Evolutionary conservation across 306 rosid genomes (phyloP), one percentile per base, ranked within the genome.

Genomic region (Inga laurina): DNA sequence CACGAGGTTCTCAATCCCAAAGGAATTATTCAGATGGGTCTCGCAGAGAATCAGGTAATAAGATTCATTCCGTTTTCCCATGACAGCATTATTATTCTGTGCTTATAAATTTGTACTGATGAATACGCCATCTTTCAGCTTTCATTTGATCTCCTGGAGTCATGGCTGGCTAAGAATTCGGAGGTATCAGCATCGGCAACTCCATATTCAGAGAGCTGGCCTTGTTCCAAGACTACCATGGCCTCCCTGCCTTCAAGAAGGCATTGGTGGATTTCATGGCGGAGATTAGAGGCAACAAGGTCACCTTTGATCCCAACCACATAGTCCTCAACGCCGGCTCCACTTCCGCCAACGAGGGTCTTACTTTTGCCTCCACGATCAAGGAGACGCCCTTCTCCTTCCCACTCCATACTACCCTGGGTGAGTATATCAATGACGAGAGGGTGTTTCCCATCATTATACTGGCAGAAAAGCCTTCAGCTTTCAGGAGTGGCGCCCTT

Each of bases 211-310:
- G 97, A 24, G 97, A 96, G 81, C 94, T 96, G 0, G 99, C 99
- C 79, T 94, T 96, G 64, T 96, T 96, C 88, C 99, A 96, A 80
- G 99, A 96, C 82, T 96, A 94, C 75, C 97, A 92, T 56, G 99
- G 99, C 59, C 89, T 96, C 5, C 97, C 98, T 3, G 86, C 87
- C 6, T 96, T 96, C 93, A 96, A 96, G 83, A 91, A 86, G 77
- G 92, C n/a, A n/a, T n/a, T n/a, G n/a, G n/a, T n/a, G n/a, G n/a
- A n/a, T n/a, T n/a, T n/a, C n/a, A n/a, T n/a, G n/a, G n/a, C n/a
- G n/a, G n/a, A n/a, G n/a, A n/a, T n/a, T n/a, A n/a, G n/a, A n/a
- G n/a, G n/a, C n/a, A 94, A 91, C 92, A 89, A 81, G 39, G 90
- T 92, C 13, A 85, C 85, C 21, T 94, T 94, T 54, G 88, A 92